Percentiles rank a stretch among this genome's conserved stretches.
phyloP scores from a whole-genome alignment of 768 basidiomycete genomes.

The Strobilomyces dryophilus region DNA sequence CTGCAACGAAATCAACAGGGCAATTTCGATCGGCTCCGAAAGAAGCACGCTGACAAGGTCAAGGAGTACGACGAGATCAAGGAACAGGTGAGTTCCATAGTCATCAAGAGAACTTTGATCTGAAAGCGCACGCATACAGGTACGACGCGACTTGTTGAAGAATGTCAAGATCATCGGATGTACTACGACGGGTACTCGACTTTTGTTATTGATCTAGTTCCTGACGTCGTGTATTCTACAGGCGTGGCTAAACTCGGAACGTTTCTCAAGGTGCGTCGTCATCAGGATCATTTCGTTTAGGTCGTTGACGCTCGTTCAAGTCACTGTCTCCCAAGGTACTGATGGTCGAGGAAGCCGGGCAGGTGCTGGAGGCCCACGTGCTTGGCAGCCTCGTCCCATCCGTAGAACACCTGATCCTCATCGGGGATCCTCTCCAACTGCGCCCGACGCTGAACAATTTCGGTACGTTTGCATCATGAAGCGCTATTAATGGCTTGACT shows the following conservation, averaged over 20 bases:
- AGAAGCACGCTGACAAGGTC: conserved; percentile 39
- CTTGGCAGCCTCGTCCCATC: conserved; percentile 59
- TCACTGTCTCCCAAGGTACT: conserved; percentile 56
- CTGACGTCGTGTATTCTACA: conserved; percentile 20
- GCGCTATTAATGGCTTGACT: not conserved
- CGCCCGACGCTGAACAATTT: conserved; percentile 65
- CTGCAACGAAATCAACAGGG: conserved; percentile 28
- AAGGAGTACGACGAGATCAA: conserved; percentile 36
- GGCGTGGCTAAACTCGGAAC: conserved; percentile 65
- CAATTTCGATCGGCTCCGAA: conserved; percentile 43
- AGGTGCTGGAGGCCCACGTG: conserved; percentile 77
- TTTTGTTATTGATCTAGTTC: not conserved
- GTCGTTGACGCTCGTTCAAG: conserved; percentile 29
- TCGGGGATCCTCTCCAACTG: conserved; percentile 78
- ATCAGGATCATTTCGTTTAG: not conserved
- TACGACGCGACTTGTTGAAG: conserved; percentile 49
- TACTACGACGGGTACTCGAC: conserved; percentile 62
- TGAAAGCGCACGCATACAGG: conserved; percentile 32
- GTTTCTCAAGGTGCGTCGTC: conserved; percentile 49
- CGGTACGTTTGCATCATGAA: conserved; percentile 34
- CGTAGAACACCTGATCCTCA: conserved; percentile 70
- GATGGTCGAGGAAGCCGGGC: conserved; percentile 78
- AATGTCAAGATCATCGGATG: conserved; percentile 65
- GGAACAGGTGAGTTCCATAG: conserved; percentile 46
- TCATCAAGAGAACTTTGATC: not conserved